Percentiles rank a stretch among this genome's conserved stretches.
Conservation (phyloP, 169 alveolate genomes). For the Plasmodium gaboni region DNA sequence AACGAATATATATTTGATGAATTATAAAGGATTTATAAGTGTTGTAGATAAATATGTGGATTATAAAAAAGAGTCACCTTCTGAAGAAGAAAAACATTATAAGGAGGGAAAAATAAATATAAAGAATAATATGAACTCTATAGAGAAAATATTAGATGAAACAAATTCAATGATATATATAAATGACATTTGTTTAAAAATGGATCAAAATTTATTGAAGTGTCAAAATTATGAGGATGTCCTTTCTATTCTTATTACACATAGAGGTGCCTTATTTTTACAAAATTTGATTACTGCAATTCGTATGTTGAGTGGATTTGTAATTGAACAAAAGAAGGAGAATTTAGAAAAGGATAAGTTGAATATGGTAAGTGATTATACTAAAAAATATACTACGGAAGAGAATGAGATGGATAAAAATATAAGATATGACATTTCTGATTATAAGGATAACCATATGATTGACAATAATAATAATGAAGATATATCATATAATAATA, state of each 20-base stretch:
- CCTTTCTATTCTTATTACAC: slow-evolving; percentile 82
- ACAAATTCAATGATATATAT: slow-evolving; percentile 77
- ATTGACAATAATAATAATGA: background rate
- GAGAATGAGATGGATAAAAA: background rate
- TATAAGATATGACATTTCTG: background rate
- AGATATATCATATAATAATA: background rate
- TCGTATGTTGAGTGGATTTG: slow-evolving; percentile 80
- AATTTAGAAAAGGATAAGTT: slow-evolving; percentile 71
- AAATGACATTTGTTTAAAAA: slow-evolving; percentile 83
- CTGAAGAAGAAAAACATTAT: slow-evolving; percentile 2
- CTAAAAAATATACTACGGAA: background rate
- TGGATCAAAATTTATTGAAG: slow-evolving; percentile 79
- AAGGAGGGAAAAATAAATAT: background rate
- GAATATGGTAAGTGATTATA: slow-evolving; percentile 67
- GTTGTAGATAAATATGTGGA: slow-evolving; percentile 6
- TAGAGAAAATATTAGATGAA: slow-evolving; percentile 68
- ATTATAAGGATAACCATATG: background rate
- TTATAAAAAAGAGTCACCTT: background rate
- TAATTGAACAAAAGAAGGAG: slow-evolving; percentile 62
- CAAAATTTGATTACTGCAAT: slow-evolving; percentile 85
- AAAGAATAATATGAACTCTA: slow-evolving; percentile 20
- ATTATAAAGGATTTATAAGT: slow-evolving; percentile 31
- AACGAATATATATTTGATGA: background rate
- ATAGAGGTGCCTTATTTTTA: slow-evolving; percentile 86
- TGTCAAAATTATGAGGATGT: slow-evolving; percentile 84